Conservation (phyloP, 257 asterid species). For the Solanum okadae region DNA sequence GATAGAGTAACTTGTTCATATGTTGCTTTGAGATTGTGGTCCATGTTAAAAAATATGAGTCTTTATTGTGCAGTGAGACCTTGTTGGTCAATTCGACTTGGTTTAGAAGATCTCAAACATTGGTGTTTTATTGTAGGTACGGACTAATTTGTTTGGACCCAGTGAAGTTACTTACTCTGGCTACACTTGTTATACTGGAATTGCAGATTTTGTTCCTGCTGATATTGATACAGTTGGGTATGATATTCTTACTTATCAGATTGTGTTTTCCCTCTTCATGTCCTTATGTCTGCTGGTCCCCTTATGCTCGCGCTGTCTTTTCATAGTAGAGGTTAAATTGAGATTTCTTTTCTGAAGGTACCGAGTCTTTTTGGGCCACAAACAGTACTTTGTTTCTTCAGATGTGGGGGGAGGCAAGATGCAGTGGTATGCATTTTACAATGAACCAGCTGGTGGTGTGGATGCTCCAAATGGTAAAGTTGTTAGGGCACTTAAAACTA, state of each 20-base stretch:
- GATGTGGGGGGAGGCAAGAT: constrained; percentile 98
- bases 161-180: constrained; percentile 66
- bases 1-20: background rate
- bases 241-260: constrained; percentile 1
- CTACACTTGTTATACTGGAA: constrained; percentile 97
- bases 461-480: constrained; percentile 51
- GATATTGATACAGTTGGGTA: constrained; percentile 97
- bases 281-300: background rate
- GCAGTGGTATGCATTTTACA: constrained; percentile 99
- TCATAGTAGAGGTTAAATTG: background rate
- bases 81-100: background rate
- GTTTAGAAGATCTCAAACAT: background rate
- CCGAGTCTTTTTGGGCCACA: constrained; percentile 95
- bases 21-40: background rate
- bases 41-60: background rate
- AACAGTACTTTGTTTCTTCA: constrained; percentile 93
- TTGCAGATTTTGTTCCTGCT: constrained; percentile 88
- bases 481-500: background rate
- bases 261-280: background rate
- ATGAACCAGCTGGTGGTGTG: constrained; percentile 71
- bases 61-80: background rate
- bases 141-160: constrained; percentile 67
- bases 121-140: constrained; percentile 34
- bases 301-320: background rate
- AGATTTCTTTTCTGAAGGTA: constrained; percentile 41